Conservation (phyloP, 2,329 filamentous ascomycete genomes). For the Botrytis cinerea region DNA sequence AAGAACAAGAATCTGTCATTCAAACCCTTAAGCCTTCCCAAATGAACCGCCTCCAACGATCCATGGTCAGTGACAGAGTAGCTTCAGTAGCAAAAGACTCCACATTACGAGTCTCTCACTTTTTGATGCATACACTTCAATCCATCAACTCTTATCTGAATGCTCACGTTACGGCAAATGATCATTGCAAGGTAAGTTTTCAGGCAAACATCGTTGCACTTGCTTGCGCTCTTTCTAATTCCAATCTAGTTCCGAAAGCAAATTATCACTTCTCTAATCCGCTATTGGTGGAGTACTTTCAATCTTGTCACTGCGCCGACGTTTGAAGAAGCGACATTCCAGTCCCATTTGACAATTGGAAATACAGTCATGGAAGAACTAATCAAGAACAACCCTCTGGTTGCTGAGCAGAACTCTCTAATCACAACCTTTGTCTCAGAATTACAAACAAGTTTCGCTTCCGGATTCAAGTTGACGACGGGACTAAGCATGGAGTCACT, state of each 20-base stretch:
- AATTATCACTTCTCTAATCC: slow-evolving; percentile 48
- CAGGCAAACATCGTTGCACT: not conserved
- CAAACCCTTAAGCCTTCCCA: slow-evolving; percentile 52
- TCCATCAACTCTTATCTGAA: slow-evolving; percentile 50
- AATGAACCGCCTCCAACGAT: slow-evolving; percentile 63
- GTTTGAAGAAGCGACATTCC: slow-evolving; percentile 66
- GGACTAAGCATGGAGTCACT: slow-evolving; percentile 78
- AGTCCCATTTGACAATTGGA: slow-evolving; percentile 57
- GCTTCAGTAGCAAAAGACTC: slow-evolving; percentile 61
- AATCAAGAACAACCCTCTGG: not conserved
- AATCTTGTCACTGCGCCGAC: slow-evolving; percentile 46
- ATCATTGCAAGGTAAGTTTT: slow-evolving; percentile 38
- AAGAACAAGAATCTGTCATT: slow-evolving; percentile 46
- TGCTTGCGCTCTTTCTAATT: not conserved
- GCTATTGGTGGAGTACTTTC: slow-evolving; percentile 58
- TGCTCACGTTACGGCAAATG: slow-evolving; percentile 35
- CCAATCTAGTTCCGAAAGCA: slow-evolving; percentile 41
- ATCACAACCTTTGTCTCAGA: slow-evolving; percentile 40
- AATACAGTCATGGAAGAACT: slow-evolving; percentile 29
- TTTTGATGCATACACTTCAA: slow-evolving; percentile 50
- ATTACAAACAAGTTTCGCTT: slow-evolving; percentile 60
- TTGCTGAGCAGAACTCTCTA: slow-evolving; percentile 20
- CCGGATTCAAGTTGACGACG: slow-evolving; percentile 70
- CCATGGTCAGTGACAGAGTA: slow-evolving; percentile 55
- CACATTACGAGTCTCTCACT: slow-evolving; percentile 55